These are phyloP conservation scores for Moelleriella libera DNA, from an alignment of 2,329 filamentous ascomycete species.

Conservation along the genomic window DNA sequence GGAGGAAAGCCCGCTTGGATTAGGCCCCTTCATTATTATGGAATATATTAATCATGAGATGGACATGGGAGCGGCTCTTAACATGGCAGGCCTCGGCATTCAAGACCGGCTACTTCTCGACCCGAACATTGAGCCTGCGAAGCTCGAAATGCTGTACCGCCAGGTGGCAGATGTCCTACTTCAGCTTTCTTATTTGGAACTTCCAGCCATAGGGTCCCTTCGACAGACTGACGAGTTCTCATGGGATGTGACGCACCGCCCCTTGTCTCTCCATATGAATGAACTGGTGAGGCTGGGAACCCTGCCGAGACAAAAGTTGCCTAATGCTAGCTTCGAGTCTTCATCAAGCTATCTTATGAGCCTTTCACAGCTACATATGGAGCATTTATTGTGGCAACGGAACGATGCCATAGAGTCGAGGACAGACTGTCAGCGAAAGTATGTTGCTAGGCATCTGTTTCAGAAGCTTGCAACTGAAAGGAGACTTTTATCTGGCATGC, in stretches of 20 bases:
- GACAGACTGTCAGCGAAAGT: conserved; percentile 17
- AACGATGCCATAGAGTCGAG: conserved; percentile 20
- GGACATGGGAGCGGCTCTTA: background rate
- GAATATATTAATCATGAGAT: conserved; percentile 5
- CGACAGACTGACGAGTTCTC: conserved; percentile 1
- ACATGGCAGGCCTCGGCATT: background rate
- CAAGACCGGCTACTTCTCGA: background rate
- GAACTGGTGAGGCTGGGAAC: conserved; percentile 1
- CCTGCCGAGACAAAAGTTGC: background rate
- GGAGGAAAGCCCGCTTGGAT: conserved; percentile 4
- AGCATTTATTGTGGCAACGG: conserved; percentile 12
- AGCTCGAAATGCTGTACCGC: background rate
- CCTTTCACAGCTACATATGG: background rate
- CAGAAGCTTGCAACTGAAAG: conserved; percentile 12
- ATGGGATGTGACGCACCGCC: conserved; percentile 12
- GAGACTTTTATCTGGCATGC: conserved; percentile 10
- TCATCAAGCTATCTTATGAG: background rate
- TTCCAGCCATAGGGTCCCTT: background rate
- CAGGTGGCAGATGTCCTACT: conserved; percentile 2
- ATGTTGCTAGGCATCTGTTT: conserved; percentile 12
- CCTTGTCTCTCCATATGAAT: conserved; percentile 2
- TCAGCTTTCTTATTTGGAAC: conserved; percentile 1
- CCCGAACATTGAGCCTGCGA: background rate
- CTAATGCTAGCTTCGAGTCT: background rate
- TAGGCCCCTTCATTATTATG: conserved; percentile 7